Conservation (phyloP, 192 early-diverging fungal species). For the Backusella australiensis region DNA sequence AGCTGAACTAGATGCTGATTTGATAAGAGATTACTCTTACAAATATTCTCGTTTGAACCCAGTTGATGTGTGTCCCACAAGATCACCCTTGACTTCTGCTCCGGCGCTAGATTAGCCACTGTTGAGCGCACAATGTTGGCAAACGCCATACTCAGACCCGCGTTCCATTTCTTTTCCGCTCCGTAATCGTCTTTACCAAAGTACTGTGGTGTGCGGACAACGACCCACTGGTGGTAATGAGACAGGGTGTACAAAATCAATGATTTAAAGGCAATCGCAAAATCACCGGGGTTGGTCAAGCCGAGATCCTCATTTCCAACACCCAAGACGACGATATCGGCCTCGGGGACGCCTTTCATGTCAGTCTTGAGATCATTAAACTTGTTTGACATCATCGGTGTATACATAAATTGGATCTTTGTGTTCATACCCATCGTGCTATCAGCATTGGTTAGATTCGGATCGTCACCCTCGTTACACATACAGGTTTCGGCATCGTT, state of each 20-base stretch:
- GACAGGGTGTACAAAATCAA: not conserved
- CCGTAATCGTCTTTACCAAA: conserved; percentile 11
- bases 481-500: conserved; percentile 9
- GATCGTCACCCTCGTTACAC: conserved; percentile 24
- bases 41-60: conserved; percentile 23
- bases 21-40: conserved; percentile 16
- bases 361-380: not conserved
- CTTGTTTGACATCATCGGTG: not conserved
- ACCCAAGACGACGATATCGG: conserved; percentile 24
- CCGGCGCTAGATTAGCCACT: not conserved
- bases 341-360: not conserved
- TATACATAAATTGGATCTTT: not conserved
- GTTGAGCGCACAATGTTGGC: conserved; percentile 5
- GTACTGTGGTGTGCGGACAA: conserved; percentile 24
- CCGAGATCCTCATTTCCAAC: conserved; percentile 25
- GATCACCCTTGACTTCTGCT: not conserved
- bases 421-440: not conserved
- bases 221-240: conserved; percentile 8
- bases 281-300: not conserved
- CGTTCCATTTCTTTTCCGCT: conserved; percentile 23
- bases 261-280: conserved; percentile 15
- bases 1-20: conserved; percentile 18
- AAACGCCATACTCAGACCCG: conserved; percentile 26
- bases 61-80: conserved; percentile 29
- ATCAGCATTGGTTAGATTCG: not conserved